These are phyloP conservation scores for Hansenula lynferdii DNA, from an alignment of 1,139 yeast species.

Conservation along the genomic window DNA sequence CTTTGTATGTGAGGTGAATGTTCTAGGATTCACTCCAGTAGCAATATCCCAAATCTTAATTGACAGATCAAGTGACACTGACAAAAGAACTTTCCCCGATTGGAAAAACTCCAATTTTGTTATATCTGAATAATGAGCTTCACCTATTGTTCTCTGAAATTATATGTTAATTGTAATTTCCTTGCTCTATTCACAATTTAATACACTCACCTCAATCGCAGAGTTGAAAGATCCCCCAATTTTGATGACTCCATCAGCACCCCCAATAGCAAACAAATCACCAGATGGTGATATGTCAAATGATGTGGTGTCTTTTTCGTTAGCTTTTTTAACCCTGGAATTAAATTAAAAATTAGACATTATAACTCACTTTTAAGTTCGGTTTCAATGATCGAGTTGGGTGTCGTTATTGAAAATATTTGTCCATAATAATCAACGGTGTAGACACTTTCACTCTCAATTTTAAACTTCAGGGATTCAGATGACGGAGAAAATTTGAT, in stretches of 20 bases:
- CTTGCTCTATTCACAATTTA: not conserved
- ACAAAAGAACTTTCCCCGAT: constrained; percentile 51
- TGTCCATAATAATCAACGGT: too few species aligned
- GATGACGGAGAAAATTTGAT: too few species aligned
- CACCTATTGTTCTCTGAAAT: constrained; percentile 17
- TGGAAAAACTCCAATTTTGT: constrained; percentile 45
- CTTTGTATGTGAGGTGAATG: constrained; percentile 41
- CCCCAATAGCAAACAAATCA: constrained; percentile 35
- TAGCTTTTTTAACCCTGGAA: too few species aligned
- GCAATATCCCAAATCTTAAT: constrained; percentile 52
- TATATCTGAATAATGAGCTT: constrained; percentile 46
- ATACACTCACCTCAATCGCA: not conserved
- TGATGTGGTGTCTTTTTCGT: constrained; percentile 19
- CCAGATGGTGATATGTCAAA: constrained; percentile 31
- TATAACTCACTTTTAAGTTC: too few species aligned
- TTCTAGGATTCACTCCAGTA: constrained; percentile 45
- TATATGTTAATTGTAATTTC: not conserved
- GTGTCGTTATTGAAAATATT: too few species aligned
- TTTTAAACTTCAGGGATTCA: too few species aligned
- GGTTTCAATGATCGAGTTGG: too few species aligned
- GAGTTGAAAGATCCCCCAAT: constrained; percentile 18
- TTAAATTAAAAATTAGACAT: too few species aligned
- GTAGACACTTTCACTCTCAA: too few species aligned
- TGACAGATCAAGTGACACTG: constrained; percentile 51
- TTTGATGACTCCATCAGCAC: constrained; percentile 35